Conservation (phyloP, 2,329 filamentous ascomycete genomes). For the Epichloe scottii region DNA sequence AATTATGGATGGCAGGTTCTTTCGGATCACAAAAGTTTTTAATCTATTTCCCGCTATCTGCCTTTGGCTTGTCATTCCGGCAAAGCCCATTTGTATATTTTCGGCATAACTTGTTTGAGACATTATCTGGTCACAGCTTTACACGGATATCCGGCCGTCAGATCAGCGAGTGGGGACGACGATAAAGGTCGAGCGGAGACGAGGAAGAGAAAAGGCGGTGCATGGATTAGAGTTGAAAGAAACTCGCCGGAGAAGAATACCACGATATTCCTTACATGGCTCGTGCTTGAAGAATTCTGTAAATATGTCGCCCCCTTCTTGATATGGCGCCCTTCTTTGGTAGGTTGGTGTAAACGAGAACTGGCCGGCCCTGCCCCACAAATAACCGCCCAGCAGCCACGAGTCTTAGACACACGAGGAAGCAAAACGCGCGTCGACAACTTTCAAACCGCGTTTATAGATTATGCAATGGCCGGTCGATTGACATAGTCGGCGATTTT, state of each 20-base stretch:
- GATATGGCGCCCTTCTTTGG: too few species aligned
- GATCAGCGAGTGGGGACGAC: not conserved
- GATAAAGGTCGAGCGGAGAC: not conserved
- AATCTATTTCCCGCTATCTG: not conserved
- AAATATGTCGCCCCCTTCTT: too few species aligned
- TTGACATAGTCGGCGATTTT: not conserved
- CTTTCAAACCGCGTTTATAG: not conserved
- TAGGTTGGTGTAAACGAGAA: too few species aligned
- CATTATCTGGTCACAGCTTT: not conserved
- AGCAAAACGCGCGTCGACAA: not conserved
- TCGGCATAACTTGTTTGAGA: not conserved
- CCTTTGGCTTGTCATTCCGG: not conserved
- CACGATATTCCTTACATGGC: not conserved
- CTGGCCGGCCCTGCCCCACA: not conserved
- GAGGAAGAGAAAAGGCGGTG: not conserved
- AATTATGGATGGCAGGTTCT: not conserved
- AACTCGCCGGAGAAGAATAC: not conserved
- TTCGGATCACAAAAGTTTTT: slow-evolving; percentile 3
- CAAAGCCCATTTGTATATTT: not conserved
- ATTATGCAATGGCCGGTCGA: not conserved
- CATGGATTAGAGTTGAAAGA: not conserved
- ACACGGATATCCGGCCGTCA: not conserved
- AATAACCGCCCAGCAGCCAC: not conserved
- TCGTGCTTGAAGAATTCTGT: not conserved
- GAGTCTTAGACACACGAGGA: not conserved